These are phyloP conservation scores for Iberis pinnata DNA, from an alignment of 345 rosid genomes.

Conservation along the genomic window DNA sequence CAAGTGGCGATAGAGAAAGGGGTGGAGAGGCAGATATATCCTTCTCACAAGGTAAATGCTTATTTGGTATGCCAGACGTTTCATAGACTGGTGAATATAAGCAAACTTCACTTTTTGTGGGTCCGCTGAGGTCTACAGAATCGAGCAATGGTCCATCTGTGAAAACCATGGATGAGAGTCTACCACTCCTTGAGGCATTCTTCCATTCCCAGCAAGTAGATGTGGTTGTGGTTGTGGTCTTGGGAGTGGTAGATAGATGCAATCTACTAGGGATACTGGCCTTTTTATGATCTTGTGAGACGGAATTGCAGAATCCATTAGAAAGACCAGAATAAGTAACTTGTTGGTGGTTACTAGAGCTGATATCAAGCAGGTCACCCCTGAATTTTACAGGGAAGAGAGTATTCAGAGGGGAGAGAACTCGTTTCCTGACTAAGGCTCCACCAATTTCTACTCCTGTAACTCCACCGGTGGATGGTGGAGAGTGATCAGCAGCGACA, in stretches of 20 bases:
- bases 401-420: slow-evolving; percentile 61
- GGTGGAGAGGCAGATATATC: slow-evolving; percentile 51
- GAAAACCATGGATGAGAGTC: slow-evolving; percentile 39
- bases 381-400: slow-evolving; percentile 48
- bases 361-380: slow-evolving; percentile 55
- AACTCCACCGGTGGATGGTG: slow-evolving; percentile 28
- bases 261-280: slow-evolving; percentile 44
- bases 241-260: slow-evolving; percentile 30
- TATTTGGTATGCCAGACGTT: slow-evolving; percentile 31
- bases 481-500: slow-evolving; percentile 33
- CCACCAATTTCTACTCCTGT: slow-evolving; percentile 40
- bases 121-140: slow-evolving; percentile 27
- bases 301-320: slow-evolving; percentile 28
- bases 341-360: slow-evolving; percentile 39
- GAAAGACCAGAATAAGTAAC: slow-evolving; percentile 29
- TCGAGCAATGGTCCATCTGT: slow-evolving; percentile 77
- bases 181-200: slow-evolving; percentile 27
- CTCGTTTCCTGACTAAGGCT: slow-evolving; percentile 57
- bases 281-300: slow-evolving; percentile 47
- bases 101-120: slow-evolving; percentile 28
- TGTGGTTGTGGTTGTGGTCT: slow-evolving; percentile 32
- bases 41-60: slow-evolving; percentile 35
- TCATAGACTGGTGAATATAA: slow-evolving; percentile 34
- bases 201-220: slow-evolving; percentile 45
- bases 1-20: slow-evolving; percentile 78